Evolutionary conservation across 345 rosid genomes (phyloP), one percentile per base, ranked within the genome.

Genomic region (Boechera divaricarpa): DNA sequence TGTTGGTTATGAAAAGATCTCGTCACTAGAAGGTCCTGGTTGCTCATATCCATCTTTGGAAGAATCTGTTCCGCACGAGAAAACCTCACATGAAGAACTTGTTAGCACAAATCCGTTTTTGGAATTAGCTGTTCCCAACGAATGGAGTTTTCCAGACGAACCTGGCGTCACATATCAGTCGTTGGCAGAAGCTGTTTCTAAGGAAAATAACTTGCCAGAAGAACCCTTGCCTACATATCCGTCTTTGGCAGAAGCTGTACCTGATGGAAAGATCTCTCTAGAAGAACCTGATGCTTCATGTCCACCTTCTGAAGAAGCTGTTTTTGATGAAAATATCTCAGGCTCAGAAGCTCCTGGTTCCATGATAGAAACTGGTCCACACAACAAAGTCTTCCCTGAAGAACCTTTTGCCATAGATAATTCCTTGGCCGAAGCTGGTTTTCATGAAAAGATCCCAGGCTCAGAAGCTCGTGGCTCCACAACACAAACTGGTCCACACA

Each of bases 181-280:
- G 4, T 28, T 3, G 12, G 73, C 32, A 18, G 62, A 67, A 67
- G 44, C 26, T 75, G 42, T 28, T 47, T 47, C 24, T 7, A 10
- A 45, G 60, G 67, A 66, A n/a, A 47, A n/a, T 8, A 58, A 45
- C 32, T 69, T 62, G 32, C 64, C 64, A 42, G 80, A 77, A 62
- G 52, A 69, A 77, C 7, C 71, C 58, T 54, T 77, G 56, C 66
- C 58, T 33, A 16, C 59, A 77, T 54, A 55, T 62, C 33, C 35
- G 0, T 16, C 52, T 77, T 77, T 63, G 24, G 59, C 16, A 33
- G 80, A 77, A 36, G 65, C 62, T 65, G 21, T 62, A 63, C 33
- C n/a, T 61, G 69, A 76, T 61, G 57, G 53, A 41, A 52, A 31
- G 13, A 61, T 55, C 41, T 53, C 52, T 33, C 18, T 55, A 26